These are phyloP conservation scores for Eucalyptus grandis DNA, from an alignment of 345 rosid genomes.

Conservation along the genomic window DNA sequence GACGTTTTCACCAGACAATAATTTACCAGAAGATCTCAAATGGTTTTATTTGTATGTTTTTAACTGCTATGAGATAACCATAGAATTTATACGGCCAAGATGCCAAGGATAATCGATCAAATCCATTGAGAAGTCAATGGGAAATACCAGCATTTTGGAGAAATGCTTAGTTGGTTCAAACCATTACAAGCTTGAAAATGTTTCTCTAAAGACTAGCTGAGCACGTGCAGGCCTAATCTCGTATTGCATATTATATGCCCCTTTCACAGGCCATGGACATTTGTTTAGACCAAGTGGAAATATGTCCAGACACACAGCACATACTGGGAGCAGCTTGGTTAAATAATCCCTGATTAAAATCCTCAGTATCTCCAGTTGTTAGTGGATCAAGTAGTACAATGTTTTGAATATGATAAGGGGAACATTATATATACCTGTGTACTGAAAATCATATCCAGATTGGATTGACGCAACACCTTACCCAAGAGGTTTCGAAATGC, in stretches of 20 bases:
- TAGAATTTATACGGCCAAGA: not conserved
- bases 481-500: not conserved
- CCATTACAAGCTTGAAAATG: not conserved
- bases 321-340: not conserved
- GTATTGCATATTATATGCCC: not conserved
- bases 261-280: not conserved
- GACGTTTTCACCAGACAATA: not conserved
- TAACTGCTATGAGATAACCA: not conserved
- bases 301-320: not conserved
- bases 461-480: not conserved
- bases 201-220: not conserved
- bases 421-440: not conserved
- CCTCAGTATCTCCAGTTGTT: not conserved
- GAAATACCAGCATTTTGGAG: not conserved
- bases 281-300: not conserved
- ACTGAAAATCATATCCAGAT: not conserved
- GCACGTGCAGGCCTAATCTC: not conserved
- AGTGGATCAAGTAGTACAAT: not conserved
- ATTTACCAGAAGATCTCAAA: not conserved
- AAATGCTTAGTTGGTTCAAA: not conserved
- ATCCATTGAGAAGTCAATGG: not conserved
- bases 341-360: not conserved
- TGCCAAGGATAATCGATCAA: not conserved
- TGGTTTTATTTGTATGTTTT: not conserved
- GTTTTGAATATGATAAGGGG: not conserved